Conservation (phyloP, 177 flowering plant genomes). For the Vitis hybrid region DNA sequence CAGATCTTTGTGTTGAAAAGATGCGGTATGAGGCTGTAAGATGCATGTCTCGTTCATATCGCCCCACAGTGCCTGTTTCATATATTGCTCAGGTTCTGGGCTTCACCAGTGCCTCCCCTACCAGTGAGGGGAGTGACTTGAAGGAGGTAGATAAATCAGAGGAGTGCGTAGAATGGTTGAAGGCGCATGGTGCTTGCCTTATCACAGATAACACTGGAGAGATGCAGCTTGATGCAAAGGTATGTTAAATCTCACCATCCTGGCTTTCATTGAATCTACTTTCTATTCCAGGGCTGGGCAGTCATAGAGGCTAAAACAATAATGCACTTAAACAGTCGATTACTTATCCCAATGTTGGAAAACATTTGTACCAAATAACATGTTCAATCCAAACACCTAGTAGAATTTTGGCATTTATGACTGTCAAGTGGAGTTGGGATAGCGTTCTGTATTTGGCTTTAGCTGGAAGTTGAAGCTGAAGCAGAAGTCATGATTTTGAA, state of each 20-base stretch:
- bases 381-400: too few species aligned
- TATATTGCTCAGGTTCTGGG: slow-evolving; percentile 80
- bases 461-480: too few species aligned
- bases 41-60: slow-evolving; percentile 91
- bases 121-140: slow-evolving; percentile 40
- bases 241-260: slow-evolving; percentile 17
- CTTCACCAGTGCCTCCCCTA: slow-evolving; percentile 36
- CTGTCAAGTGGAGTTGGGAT: too few species aligned
- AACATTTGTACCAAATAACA: too few species aligned
- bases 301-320: too few species aligned
- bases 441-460: too few species aligned
- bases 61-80: slow-evolving; percentile 80
- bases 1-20: slow-evolving; percentile 92
- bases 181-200: slow-evolving; percentile 89
- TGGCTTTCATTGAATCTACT: not conserved
- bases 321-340: too few species aligned
- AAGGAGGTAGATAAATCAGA: slow-evolving; percentile 61
- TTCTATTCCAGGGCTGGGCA: not conserved
- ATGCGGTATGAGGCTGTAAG: slow-evolving; percentile 87
- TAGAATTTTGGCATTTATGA: too few species aligned
- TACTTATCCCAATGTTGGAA: too few species aligned
- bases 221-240: slow-evolving; percentile 83
- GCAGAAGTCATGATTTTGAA: too few species aligned
- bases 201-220: slow-evolving; percentile 63
- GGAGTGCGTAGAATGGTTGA: slow-evolving; percentile 92